Conservation (phyloP, 331 rosid species). For the Malus hybrid region DNA sequence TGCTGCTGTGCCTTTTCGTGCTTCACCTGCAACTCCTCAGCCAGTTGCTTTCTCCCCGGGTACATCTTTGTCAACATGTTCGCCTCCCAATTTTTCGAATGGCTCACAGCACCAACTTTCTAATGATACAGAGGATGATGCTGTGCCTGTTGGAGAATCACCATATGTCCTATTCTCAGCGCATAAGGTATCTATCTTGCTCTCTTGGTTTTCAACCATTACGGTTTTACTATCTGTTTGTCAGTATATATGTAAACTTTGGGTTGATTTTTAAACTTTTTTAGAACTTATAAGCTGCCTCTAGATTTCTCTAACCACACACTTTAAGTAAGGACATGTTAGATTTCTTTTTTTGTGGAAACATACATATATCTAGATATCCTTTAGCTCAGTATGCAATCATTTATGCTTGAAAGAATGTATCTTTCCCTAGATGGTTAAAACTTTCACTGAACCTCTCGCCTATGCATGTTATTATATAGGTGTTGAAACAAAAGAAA, state of each 20-base stretch:
- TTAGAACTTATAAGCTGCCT: background rate
- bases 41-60: conserved; percentile 66
- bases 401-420: background rate
- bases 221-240: background rate
- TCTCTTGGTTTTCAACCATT: conserved; percentile 2
- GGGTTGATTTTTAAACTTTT: background rate
- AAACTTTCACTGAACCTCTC: background rate
- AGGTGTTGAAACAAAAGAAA: conserved; percentile 86
- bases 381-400: background rate
- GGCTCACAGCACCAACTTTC: conserved; percentile 60
- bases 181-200: conserved; percentile 54
- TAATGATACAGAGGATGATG: conserved; percentile 39
- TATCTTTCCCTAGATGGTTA: background rate
- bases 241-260: background rate
- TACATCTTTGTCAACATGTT: conserved; percentile 56
- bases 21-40: conserved; percentile 92
- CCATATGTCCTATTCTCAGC: conserved; percentile 78
- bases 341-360: background rate
- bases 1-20: conserved; percentile 83
- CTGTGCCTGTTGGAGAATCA: conserved; percentile 39
- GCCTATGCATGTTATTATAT: conserved; percentile 4
- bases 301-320: background rate
- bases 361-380: background rate
- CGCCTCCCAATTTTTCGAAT: conserved; percentile 49
- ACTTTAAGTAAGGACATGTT: background rate